These are phyloP conservation scores for Penicillium occitanis DNA, from an alignment of 2,329 filamentous ascomycete genomes.

Conservation along the genomic window DNA sequence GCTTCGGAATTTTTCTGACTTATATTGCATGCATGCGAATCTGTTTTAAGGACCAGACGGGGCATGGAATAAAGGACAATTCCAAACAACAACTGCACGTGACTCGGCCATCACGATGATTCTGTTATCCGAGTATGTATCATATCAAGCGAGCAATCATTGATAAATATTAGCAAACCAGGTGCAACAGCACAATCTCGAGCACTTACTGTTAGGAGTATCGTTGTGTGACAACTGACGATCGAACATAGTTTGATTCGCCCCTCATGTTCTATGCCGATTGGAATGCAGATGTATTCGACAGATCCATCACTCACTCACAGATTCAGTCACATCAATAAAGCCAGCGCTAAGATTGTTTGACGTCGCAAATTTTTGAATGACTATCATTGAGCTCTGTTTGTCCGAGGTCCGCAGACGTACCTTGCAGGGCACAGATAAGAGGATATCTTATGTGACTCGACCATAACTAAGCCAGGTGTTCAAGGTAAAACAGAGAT, in stretches of 20 bases:
- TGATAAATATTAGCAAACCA: background rate
- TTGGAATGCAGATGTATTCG: background rate
- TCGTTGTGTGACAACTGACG: background rate
- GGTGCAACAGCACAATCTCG: background rate
- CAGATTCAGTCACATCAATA: background rate
- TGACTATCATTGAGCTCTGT: background rate
- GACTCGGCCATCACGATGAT: background rate
- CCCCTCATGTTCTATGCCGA: background rate
- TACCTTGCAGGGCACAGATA: constrained; percentile 5
- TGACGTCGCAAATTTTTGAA: background rate
- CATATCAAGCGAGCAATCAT: background rate
- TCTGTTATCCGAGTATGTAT: background rate
- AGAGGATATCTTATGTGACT: constrained; percentile 3
- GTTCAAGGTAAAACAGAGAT: constrained; percentile 45
- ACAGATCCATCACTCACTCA: background rate
- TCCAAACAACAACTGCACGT: background rate
- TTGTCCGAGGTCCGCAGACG: background rate
- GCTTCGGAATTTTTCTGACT: background rate
- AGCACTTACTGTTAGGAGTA: background rate
- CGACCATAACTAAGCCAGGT: background rate
- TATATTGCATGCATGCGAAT: background rate
- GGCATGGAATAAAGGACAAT: background rate
- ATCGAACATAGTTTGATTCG: background rate
- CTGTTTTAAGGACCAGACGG: background rate
- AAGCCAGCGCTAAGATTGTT: background rate